Percentiles rank a stretch among this genome's conserved stretches.
These are phyloP conservation scores for Nannochloropsis oceanica DNA, from an alignment of 108 stramenopile species.

Conservation along the genomic window DNA sequence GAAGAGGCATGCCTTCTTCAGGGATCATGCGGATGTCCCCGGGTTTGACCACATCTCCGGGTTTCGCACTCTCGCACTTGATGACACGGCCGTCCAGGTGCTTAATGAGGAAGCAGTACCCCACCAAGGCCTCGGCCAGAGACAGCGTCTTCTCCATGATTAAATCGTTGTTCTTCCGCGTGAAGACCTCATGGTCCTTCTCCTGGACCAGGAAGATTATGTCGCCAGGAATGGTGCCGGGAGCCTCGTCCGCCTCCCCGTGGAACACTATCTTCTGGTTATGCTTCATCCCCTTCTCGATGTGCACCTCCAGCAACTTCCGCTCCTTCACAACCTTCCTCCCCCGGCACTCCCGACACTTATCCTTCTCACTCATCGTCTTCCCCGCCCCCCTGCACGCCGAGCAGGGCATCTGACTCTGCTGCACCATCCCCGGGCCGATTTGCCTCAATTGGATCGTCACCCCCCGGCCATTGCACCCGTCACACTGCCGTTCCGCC, in stretches of 20 bases:
- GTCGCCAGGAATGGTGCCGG: constrained; percentile 84
- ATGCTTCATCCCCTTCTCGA: constrained; percentile 90
- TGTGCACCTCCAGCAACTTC: constrained; percentile 76
- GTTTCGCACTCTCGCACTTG: constrained; percentile 58
- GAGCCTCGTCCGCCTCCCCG: constrained; percentile 90
- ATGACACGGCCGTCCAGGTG: constrained; percentile 79
- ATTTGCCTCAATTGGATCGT: constrained; percentile 82
- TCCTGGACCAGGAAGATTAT: constrained; percentile 92
- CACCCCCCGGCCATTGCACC: constrained; percentile 72
- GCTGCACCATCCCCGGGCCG: constrained; percentile 92
- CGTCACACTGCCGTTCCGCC: constrained; percentile 43
- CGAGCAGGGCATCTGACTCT: constrained; percentile 62
- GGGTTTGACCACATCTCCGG: constrained; percentile 60
- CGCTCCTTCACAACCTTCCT: constrained; percentile 56
- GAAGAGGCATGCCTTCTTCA: constrained; percentile 86
- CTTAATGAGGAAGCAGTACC: constrained; percentile 70
- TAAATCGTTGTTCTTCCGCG: constrained; percentile 91
- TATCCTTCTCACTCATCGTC: constrained; percentile 42
- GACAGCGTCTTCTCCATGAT: constrained; percentile 72
- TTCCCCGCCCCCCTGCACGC: constrained; percentile 67
- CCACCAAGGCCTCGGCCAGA: constrained; percentile 87
- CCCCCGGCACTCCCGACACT: constrained; percentile 32
- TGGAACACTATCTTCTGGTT: constrained; percentile 81
- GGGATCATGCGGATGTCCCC: constrained; percentile 65
- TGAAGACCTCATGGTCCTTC: constrained; percentile 86